Conservation (phyloP, 2,329 filamentous ascomycete species). For the Colletotrichum cuscutae region DNA sequence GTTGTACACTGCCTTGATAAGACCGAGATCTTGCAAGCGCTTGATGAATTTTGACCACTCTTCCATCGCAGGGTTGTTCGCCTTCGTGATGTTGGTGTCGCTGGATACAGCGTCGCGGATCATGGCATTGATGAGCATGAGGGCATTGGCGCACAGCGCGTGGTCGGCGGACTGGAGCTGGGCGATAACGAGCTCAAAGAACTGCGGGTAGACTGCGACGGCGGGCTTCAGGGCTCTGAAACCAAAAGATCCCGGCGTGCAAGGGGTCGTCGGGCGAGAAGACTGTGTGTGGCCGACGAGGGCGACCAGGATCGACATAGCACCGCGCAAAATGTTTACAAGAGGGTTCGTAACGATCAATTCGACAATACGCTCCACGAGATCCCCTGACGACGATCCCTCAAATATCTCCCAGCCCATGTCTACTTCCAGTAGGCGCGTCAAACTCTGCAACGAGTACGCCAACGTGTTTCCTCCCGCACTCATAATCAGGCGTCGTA, state of each 20-base stretch:
- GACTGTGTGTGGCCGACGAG: slow-evolving; percentile 88
- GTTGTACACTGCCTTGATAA: slow-evolving; percentile 90
- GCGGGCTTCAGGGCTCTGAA: slow-evolving; percentile 93
- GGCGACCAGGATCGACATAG: slow-evolving; percentile 95
- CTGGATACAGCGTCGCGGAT: slow-evolving; percentile 90
- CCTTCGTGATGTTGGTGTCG: slow-evolving; percentile 58
- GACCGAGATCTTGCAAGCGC: slow-evolving; percentile 87
- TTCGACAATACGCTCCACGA: slow-evolving; percentile 84
- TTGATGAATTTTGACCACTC: slow-evolving; percentile 98
- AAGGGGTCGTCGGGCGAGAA: slow-evolving; percentile 48
- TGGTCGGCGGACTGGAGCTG: slow-evolving; percentile 95
- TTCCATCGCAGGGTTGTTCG: slow-evolving; percentile 55
- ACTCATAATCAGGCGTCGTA: slow-evolving; percentile 85
- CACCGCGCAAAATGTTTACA: slow-evolving; percentile 95
- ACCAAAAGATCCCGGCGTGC: slow-evolving; percentile 75
- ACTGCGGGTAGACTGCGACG: slow-evolving; percentile 90
- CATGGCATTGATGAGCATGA: slow-evolving; percentile 94
- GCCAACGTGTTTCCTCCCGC: slow-evolving; percentile 94
- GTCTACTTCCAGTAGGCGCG: slow-evolving; percentile 89
- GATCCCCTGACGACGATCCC: slow-evolving; percentile 68
- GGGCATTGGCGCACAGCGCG: slow-evolving; percentile 91
- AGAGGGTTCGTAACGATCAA: slow-evolving; percentile 94
- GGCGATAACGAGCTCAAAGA: slow-evolving; percentile 92
- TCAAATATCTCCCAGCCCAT: slow-evolving; percentile 96
- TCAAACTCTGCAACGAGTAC: slow-evolving; percentile 91